These are phyloP conservation scores for Ustilago sp. DNA, from an alignment of 1,284 basidiomycete genomes.

Conservation along the genomic window DNA sequence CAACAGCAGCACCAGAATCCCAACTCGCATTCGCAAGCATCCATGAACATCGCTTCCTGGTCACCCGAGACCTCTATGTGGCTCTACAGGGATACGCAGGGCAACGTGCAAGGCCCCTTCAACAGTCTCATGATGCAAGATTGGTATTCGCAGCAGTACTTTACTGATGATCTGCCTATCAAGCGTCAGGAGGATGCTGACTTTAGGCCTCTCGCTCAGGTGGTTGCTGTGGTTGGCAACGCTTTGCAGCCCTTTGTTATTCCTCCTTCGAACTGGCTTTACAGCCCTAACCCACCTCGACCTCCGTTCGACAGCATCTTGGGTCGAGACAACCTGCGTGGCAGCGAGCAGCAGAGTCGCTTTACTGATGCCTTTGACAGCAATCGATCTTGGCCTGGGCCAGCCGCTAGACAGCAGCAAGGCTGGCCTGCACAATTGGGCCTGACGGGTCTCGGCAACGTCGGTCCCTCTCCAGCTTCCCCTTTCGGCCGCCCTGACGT, in stretches of 20 bases:
- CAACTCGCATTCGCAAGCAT: slow-evolving; percentile 6
- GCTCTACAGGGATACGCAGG: slow-evolving; percentile 91
- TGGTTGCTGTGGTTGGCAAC: slow-evolving; percentile 68
- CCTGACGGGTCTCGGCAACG: slow-evolving; percentile 32
- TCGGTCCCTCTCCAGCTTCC: slow-evolving; percentile 31
- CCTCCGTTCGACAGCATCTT: slow-evolving; percentile 24
- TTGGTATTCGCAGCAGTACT: slow-evolving; percentile 93
- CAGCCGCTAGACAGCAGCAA: slow-evolving; percentile 29
- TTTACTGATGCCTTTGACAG: slow-evolving; percentile 30
- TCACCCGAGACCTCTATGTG: slow-evolving; percentile 80
- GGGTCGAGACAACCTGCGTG: slow-evolving; percentile 20
- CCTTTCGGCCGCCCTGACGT: slow-evolving; percentile 44
- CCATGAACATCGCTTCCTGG: slow-evolving; percentile 48
- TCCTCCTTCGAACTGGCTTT: slow-evolving; percentile 53
- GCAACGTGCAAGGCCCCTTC: slow-evolving; percentile 94
- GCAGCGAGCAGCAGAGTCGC: slow-evolving; percentile 39
- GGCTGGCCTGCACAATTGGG: slow-evolving; percentile 39
- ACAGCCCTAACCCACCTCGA: slow-evolving; percentile 20
- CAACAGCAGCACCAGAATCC: slow-evolving; percentile 21
- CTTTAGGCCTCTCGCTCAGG: slow-evolving; percentile 69
- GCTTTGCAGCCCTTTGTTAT: slow-evolving; percentile 69
- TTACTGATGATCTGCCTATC: slow-evolving; percentile 85
- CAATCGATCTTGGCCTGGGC: slow-evolving; percentile 26
- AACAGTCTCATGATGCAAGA: slow-evolving; percentile 91
- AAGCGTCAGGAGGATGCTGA: slow-evolving; percentile 74